These are phyloP conservation scores for Excoecaria cochinchinensis DNA, from an alignment of 345 rosid genomes.

Conservation along the genomic window DNA sequence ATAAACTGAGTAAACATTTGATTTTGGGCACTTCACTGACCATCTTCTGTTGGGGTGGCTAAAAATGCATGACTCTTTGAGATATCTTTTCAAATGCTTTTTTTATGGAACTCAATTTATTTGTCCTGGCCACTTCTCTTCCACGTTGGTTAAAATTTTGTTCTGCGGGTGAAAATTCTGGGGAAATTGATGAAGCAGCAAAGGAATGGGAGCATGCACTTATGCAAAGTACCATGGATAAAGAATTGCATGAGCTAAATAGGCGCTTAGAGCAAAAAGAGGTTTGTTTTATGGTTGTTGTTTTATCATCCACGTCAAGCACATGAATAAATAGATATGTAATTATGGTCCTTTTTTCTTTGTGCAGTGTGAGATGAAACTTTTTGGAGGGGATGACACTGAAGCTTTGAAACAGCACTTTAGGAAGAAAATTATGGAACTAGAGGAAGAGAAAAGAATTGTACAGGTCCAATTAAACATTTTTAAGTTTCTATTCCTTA, in stretches of 20 bases:
- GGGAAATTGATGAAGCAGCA: conserved; percentile 73
- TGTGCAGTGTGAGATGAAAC: conserved; percentile 88
- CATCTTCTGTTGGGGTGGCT: not conserved
- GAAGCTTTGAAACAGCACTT: conserved; percentile 84
- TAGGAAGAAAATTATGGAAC: conserved; percentile 86
- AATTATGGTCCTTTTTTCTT: not conserved
- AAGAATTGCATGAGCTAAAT: conserved; percentile 86
- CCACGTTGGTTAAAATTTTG: not conserved
- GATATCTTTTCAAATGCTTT: too few relatives aligned
- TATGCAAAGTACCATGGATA: conserved; percentile 84
- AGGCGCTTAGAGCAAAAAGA: conserved; percentile 90
- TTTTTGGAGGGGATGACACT: conserved; percentile 66
- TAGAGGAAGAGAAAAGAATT: conserved; percentile 82
- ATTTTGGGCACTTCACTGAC: not conserved
- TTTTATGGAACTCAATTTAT: not conserved
- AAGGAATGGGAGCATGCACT: conserved; percentile 97
- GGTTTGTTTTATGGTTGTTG: conserved; percentile 38
- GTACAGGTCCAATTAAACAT: conserved; percentile 61
- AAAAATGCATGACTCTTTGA: not conserved
- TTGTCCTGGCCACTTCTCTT: conserved; percentile 14
- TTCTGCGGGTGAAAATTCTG: conserved; percentile 53
- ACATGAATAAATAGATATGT: not conserved
- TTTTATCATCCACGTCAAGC: not conserved
- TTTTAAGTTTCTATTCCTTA: conserved; percentile 15
- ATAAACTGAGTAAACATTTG: not conserved